Base-by-base conservation (phyloP, 2,329 filamentous ascomycete genomes). In the Bipolaris sorokiniana region DNA sequence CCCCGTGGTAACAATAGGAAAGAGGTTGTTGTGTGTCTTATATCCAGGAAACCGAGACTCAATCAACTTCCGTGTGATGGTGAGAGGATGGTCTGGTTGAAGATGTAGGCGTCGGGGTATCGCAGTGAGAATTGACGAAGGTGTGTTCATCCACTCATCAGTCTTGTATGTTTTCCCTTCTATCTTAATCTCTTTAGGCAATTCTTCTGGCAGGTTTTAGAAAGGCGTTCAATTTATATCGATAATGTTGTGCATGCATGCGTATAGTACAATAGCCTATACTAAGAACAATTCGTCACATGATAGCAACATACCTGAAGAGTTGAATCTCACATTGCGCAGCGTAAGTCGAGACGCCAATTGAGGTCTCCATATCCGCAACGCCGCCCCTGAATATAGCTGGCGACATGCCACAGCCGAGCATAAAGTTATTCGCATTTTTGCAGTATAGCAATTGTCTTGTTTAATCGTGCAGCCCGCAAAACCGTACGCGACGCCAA, bases 61-160 rank as follows among this genome's bases (percentile, higher is more conserved):
- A 72, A 99, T 96, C 61, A 99, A 89, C 69, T 92, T 87, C 37
- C 95, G 88, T 10, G 95, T 98, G 69, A 98, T 96, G 65, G 86
- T 87, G 34, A 99, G 83, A 22, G 95, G 95, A 72, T 99, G 95
- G 77, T 97, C 88, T 59, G 88, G 86, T 72, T 95, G 88, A n/a
- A 96, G 84, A 77, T 99, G 95, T n/a, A 99, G 83, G 52, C 86
- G 87, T 60, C 92, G 89, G 45, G 87, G 84, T 46, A 96, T 84
- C 54, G 90, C 87, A 20, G 87, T 81, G 46, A 92, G 80, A 61
- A 99, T 93, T 53, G 88, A 89, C 23, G 84, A 69, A 3, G 94
- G 88, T 13, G 90, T 84, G 77, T 99, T 99, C 77, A 90, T 95
- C 90, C 92, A 97, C 50, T 83, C 77, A 73, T 98, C 92, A 16